phyloP scores from a whole-genome alignment of 2,329 filamentous ascomycete genomes.

The Botrytis fragariae region DNA sequence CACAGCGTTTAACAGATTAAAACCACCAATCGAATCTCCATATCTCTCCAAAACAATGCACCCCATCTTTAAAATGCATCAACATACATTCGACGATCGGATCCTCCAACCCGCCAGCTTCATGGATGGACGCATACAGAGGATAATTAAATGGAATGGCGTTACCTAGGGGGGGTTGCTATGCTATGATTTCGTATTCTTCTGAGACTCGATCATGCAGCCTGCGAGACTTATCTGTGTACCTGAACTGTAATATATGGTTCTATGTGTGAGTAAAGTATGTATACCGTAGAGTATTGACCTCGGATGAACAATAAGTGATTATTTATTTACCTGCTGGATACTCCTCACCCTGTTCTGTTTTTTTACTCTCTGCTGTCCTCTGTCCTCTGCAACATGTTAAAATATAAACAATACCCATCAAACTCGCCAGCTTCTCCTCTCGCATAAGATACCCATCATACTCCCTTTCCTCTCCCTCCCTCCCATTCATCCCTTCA shows the following conservation, averaged over 20 bases:
- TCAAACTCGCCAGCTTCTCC: not conserved
- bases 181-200: not conserved
- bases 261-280: not conserved
- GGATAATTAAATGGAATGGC: not conserved
- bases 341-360: not conserved
- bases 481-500: not conserved
- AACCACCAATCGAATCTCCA: not conserved
- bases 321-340: not conserved
- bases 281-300: not conserved
- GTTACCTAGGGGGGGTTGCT: not conserved
- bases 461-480: not conserved
- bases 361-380: no score
- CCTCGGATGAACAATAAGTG: not conserved
- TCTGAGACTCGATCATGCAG: not conserved
- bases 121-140: not conserved
- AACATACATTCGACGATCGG: not conserved
- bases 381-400: not conserved
- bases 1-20: not conserved
- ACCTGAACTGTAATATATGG: not conserved
- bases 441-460: not conserved
- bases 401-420: not conserved
- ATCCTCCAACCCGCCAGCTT: not conserved
- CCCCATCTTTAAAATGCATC: constrained; percentile 10
- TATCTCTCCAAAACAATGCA: not conserved
- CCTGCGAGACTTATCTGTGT: not conserved